phyloP scores from a whole-genome alignment of 2,329 filamentous ascomycete genomes.

The Huntiella bhutanensis region DNA sequence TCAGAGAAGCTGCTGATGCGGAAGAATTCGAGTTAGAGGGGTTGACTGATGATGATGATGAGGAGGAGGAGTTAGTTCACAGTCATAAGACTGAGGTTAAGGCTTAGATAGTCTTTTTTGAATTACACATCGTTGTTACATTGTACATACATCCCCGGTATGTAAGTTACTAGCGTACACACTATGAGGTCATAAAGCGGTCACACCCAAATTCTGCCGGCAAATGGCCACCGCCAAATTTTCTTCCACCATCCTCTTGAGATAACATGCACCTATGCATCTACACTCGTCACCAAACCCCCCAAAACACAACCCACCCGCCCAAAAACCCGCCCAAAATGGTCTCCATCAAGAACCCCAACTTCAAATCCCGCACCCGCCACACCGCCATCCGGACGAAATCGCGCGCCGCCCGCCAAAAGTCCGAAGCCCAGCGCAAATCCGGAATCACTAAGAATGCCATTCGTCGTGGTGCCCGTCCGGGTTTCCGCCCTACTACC shows the following conservation, averaged over 20 bases:
- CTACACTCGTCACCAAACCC: no score
- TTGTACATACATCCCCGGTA: no score
- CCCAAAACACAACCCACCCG: not conserved
- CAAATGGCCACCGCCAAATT: no score
- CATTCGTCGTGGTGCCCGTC: conserved; percentile 28
- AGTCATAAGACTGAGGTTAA: no score
- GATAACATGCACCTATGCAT: no score
- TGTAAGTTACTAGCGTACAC: no score
- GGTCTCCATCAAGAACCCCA: conserved; percentile 40
- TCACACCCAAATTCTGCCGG: no score
- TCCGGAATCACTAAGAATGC: conserved; percentile 25
- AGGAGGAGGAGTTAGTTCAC: conserved; percentile 24
- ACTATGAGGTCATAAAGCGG: no score
- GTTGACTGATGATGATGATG: conserved; percentile 76
- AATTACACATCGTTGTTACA: no score
- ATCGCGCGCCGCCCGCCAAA: conserved; percentile 25
- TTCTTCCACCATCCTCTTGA: no score
- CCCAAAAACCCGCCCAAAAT: conserved; percentile 18
- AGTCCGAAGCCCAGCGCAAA: conserved; percentile 22
- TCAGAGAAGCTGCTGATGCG: conserved; percentile 47
- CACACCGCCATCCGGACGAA: conserved; percentile 27
- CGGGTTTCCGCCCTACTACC: conserved; percentile 35
- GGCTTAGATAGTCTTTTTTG: no score
- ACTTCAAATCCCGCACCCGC: conserved; percentile 35
- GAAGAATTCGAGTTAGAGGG: conserved; percentile 82